Evolutionary conservation across 345 rosid genomes (phyloP).

Genomic region (Syzygium oleosum): DNA sequence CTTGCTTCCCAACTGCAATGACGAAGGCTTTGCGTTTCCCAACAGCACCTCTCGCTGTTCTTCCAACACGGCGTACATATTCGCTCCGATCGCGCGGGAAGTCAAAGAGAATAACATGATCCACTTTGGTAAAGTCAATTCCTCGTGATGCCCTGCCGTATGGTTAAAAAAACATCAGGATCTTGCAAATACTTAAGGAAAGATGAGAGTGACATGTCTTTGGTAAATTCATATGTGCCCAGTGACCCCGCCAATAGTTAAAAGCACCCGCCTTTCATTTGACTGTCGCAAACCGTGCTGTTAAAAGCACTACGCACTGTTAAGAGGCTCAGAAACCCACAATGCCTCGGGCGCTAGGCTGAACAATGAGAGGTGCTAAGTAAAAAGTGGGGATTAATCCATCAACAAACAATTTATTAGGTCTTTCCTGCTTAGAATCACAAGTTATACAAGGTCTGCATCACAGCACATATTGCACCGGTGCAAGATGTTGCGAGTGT

Average conservation of each 20-base stretch:
- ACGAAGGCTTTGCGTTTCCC: constrained; percentile 77
- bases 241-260: not conserved
- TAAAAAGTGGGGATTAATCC: not conserved
- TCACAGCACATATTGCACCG: not conserved
- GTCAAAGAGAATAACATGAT: constrained; percentile 77
- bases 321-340: not conserved
- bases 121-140: constrained; percentile 68
- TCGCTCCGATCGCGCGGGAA: constrained; percentile 85
- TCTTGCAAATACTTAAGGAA: not conserved
- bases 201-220: no score
- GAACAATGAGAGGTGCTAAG: not conserved
- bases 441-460: not conserved
- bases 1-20: constrained; percentile 87
- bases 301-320: not conserved
- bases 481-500: not conserved
- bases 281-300: not conserved
- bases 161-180: constrained; percentile 1
- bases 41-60: constrained; percentile 71
- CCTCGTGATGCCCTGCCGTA: constrained; percentile 75
- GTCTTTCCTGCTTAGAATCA: not conserved
- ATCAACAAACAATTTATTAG: not conserved
- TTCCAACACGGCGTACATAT: constrained; percentile 42
- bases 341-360: not conserved
- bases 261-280: not conserved
- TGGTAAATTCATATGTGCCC: not conserved